Percentiles rank a stretch among this genome's conserved stretches.
Evolutionary conservation across 2,329 filamentous ascomycete genomes (phyloP).

Genomic region (Ophiostoma sp.): DNA sequence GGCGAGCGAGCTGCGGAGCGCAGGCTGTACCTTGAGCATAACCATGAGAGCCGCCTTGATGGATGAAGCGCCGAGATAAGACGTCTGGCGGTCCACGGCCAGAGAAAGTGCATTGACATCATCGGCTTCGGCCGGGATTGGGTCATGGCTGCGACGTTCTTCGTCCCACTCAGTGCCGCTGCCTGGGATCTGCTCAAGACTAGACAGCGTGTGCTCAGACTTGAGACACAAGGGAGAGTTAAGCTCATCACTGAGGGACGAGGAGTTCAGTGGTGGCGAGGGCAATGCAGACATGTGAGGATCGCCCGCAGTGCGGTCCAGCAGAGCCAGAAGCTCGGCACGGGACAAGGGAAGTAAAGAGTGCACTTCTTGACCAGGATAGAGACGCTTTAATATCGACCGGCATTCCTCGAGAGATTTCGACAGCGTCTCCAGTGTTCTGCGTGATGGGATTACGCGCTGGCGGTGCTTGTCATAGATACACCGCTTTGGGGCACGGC

Average conservation of each 20-base stretch:
- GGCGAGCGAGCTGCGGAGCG: not conserved
- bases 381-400: not conserved
- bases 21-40: constrained; percentile 54
- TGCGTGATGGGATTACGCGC: constrained; percentile 69
- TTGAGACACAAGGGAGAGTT: not conserved
- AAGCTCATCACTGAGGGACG: not conserved
- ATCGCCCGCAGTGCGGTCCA: not conserved
- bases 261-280: not conserved
- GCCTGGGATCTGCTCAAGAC: constrained; percentile 57
- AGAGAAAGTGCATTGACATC: constrained; percentile 65
- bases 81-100: constrained; percentile 51
- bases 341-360: not conserved
- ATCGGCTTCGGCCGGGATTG: constrained; percentile 40
- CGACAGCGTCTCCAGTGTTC: constrained; percentile 61
- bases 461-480: constrained; percentile 77
- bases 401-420: constrained; percentile 48
- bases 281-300: not conserved
- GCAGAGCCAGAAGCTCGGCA: not conserved
- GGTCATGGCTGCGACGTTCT: constrained; percentile 32
- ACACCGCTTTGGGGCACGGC: constrained; percentile 71
- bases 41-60: constrained; percentile 70
- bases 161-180: constrained; percentile 64
- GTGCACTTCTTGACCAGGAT: not conserved
- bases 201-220: constrained; percentile 13
- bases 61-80: constrained; percentile 68